These are phyloP conservation scores for Lagerstroemia speciosa DNA, from an alignment of 345 rosid genomes.

Conservation along the genomic window DNA sequence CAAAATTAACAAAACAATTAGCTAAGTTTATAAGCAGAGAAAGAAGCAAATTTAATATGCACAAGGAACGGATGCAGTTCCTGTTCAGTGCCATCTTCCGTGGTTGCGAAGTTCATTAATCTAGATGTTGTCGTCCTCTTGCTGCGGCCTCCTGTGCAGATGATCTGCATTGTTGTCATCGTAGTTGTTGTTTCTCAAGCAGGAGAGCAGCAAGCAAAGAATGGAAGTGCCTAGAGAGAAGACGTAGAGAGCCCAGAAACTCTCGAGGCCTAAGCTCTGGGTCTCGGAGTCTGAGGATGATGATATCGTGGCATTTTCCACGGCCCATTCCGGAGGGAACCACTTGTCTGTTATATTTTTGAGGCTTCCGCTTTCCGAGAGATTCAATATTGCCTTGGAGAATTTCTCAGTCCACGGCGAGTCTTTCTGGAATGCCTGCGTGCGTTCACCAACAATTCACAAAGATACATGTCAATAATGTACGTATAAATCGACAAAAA, in stretches of 20 bases:
- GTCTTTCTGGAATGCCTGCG: constrained; percentile 42
- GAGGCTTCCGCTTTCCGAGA: constrained; percentile 32
- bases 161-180: too few species aligned
- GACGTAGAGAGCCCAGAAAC: constrained; percentile 41
- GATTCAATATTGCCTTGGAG: constrained; percentile 34
- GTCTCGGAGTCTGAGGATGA: not conserved
- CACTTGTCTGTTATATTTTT: constrained; percentile 19
- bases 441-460: not conserved
- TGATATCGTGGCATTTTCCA: constrained; percentile 6
- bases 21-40: too few species aligned
- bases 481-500: too few species aligned
- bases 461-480: not conserved
- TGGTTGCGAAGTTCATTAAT: too few species aligned
- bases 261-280: constrained; percentile 24
- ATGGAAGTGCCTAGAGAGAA: constrained; percentile 29
- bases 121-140: too few species aligned
- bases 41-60: too few species aligned
- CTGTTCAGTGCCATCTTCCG: too few species aligned
- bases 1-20: too few species aligned
- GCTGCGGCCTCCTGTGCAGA: too few species aligned
- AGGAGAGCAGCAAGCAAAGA: constrained; percentile 23
- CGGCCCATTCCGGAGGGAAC: constrained; percentile 23
- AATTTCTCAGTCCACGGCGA: constrained; percentile 35
- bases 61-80: too few species aligned
- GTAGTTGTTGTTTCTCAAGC: too few species aligned